Base-by-base conservation (phyloP, 768 basidiomycete species). In the Chalciporus piperatus region DNA sequence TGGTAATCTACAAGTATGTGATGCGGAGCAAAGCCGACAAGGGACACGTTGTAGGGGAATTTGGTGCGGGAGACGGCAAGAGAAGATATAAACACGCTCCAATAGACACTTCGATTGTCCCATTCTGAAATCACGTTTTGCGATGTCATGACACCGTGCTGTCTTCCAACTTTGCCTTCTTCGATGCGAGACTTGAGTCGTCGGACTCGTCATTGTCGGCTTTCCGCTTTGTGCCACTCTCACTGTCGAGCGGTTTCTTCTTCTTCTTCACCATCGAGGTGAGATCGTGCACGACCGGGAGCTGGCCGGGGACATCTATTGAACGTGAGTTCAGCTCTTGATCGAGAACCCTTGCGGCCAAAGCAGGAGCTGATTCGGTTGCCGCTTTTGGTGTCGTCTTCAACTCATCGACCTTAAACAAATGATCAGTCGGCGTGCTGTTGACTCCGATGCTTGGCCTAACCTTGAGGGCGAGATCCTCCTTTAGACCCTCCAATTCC, bases 1-100 rank as follows among this genome's bases (percentile, higher is more conserved):
- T 97, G 57, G 89, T 94, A 37, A 97, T 86, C 51, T 98, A 99
- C 77, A 98, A 98, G 73, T 99, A 98, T 70, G 83, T 93, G 75
- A 71, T 98, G 72, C 75, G 80, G 70, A 94, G 93, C 70, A 82
- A 75, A 59, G 84, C 74, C 43, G 75, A 75, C 41, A 75, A 70
- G 45, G 97, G 95, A 10, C 94, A 97, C 62, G 71, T 89, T n/a
- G 92, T 87, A 8, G 81, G 82, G 6, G 95, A 97, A 62, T 95
- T 93, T 68, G 92, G 89, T 14, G 67, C 68, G 2, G 89, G 83
- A 2, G 72, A 74, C 41, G 82, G 80, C 0, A 87, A 87, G 72
- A 89, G 82, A 68, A 73, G 71, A 59, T 98, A 83, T 65, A 89
- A 83, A 66, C 90, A 92, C 67, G 28, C 45, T n/a, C 53, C 56